These are phyloP conservation scores for Simmondsia chinensis DNA, from an alignment of 148 eudicot species.

Conservation along the genomic window DNA sequence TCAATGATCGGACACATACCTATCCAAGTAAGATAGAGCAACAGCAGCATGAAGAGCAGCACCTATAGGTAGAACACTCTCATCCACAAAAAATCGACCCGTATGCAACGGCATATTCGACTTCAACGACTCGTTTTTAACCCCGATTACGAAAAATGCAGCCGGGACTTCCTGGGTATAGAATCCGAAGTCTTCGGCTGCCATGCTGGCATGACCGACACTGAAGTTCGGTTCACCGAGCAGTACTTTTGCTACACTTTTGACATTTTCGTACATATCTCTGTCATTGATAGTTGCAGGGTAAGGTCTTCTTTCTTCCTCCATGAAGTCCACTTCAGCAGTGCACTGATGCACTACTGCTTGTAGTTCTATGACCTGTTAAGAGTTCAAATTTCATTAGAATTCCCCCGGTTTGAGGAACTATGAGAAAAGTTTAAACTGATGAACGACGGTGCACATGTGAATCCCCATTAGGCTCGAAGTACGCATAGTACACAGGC, in stretches of 20 bases:
- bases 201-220: slow-evolving; percentile 11
- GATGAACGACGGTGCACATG: no score
- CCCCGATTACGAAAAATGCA: slow-evolving; percentile 40
- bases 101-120: slow-evolving; percentile 40
- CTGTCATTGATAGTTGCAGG: slow-evolving; percentile 25
- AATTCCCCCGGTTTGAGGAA: background rate
- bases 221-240: slow-evolving; percentile 29
- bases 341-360: slow-evolving; percentile 27
- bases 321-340: slow-evolving; percentile 32
- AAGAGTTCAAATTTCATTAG: background rate
- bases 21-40: slow-evolving; percentile 50
- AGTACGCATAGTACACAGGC: no score
- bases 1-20: slow-evolving; percentile 3
- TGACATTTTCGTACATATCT: slow-evolving; percentile 18
- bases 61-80: slow-evolving; percentile 52
- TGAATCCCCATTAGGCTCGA: no score
- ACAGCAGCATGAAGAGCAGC: slow-evolving; percentile 64
- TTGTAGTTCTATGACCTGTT: slow-evolving; percentile 30
- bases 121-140: slow-evolving; percentile 27
- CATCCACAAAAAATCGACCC: slow-evolving; percentile 50
- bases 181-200: slow-evolving; percentile 39
- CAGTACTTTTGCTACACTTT: slow-evolving; percentile 10
- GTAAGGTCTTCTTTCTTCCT: slow-evolving; percentile 21
- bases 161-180: slow-evolving; percentile 48
- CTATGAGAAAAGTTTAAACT: background rate